Evolutionary conservation across 805 yeast species (phyloP).

Genomic region (Candida golubevii): DNA sequence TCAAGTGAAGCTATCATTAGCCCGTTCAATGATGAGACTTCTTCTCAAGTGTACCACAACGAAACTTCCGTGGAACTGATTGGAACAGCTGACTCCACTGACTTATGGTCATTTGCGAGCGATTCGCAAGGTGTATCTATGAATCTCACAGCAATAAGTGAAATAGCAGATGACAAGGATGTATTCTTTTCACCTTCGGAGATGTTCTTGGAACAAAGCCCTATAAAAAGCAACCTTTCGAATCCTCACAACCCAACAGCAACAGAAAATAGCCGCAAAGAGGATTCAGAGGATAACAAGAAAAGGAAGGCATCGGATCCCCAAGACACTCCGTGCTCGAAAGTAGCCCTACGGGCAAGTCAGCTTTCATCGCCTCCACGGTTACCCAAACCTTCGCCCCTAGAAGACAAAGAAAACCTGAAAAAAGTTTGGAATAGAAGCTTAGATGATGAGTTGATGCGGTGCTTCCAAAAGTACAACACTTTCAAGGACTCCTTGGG

Average conservation of each 20-base stretch:
- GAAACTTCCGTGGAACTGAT: conserved; percentile 13
- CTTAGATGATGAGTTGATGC: conserved; percentile 33
- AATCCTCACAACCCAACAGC: not conserved
- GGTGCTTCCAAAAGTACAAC: conserved; percentile 32
- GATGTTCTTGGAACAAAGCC: conserved; percentile 11
- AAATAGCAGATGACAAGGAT: conserved; percentile 17
- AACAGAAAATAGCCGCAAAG: not conserved
- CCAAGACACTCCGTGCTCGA: conserved; percentile 31
- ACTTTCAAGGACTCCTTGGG: conserved; percentile 26
- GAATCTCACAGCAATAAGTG: conserved; percentile 25
- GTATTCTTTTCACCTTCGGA: conserved; percentile 34
- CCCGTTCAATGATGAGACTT: not conserved
- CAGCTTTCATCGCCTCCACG: conserved; percentile 26
- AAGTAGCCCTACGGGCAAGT: conserved; percentile 35
- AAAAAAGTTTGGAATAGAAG: conserved; percentile 32
- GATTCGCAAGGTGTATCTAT: conserved; percentile 17
- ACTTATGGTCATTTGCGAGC: conserved; percentile 30
- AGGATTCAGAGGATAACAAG: not conserved
- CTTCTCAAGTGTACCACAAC: not conserved
- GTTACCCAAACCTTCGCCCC: not conserved
- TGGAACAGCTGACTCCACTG: conserved; percentile 17
- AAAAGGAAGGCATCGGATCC: conserved; percentile 7
- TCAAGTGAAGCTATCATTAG: conserved; percentile 1
- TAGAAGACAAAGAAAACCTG: not conserved
- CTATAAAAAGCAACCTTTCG: conserved; percentile 2